phyloP scores from a whole-genome alignment of 352 stramenopile genomes.

The Globisporangium apiculatum region DNA sequence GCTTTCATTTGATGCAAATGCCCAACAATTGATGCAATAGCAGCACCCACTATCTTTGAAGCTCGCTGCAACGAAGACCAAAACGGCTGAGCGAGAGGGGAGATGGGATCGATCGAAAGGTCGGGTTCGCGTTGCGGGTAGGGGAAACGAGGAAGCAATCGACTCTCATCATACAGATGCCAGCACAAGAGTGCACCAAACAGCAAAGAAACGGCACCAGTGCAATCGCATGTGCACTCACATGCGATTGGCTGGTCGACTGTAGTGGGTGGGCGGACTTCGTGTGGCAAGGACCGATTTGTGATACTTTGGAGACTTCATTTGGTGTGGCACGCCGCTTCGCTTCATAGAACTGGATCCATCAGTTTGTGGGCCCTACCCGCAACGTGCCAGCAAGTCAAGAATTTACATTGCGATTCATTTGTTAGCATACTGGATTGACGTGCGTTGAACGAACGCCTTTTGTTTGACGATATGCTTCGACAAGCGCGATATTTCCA shows the following conservation, averaged over 20 bases:
- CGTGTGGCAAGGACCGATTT: not conserved
- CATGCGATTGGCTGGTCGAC: not conserved
- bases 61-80: not conserved
- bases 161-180: not conserved
- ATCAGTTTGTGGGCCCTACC: not conserved
- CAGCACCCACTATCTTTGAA: no score
- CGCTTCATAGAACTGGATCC: constrained; percentile 50
- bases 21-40: no score
- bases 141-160: not conserved
- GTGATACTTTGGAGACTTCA: not conserved
- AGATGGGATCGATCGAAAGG: constrained; percentile 1
- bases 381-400: no score
- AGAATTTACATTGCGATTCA: not conserved
- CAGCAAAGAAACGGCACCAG: constrained; percentile 5
- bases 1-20: no score
- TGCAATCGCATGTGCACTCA: not conserved
- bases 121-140: not conserved
- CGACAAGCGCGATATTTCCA: no score
- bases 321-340: not conserved
- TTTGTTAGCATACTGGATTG: no score
- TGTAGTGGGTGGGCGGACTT: not conserved
- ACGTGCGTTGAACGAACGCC: no score
- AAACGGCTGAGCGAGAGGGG: not conserved
- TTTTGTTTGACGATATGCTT: no score
- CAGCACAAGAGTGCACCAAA: not conserved